These are phyloP conservation scores for Micractinium conductrix DNA, from an alignment of 139 green algal genomes.

Conservation along the genomic window DNA sequence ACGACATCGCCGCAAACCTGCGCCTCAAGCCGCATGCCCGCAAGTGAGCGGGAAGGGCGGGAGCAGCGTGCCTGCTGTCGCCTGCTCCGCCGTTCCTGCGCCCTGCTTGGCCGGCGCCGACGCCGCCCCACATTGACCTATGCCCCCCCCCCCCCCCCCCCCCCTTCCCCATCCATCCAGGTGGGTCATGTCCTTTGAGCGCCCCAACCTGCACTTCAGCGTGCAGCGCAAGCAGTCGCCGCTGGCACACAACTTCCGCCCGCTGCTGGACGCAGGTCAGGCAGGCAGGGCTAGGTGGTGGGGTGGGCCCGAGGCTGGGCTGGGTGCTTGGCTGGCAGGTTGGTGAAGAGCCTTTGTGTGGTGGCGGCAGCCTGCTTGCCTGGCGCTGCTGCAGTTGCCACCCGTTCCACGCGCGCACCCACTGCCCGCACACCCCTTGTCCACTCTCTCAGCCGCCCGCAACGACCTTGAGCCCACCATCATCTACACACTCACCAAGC, in stretches of 20 bases:
- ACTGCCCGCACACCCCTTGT: not conserved
- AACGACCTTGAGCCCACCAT: constrained; percentile 51
- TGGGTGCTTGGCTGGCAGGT: not conserved
- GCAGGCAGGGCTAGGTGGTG: too few species aligned
- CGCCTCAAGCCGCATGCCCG: constrained; percentile 21
- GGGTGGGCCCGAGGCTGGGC: not conserved
- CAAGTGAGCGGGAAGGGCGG: constrained; percentile 1
- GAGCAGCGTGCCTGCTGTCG: not conserved
- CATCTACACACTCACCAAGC: constrained; percentile 60
- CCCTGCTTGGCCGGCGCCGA: too few species aligned
- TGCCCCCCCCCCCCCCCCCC: not conserved
- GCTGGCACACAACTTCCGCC: not conserved
- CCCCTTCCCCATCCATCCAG: not conserved
- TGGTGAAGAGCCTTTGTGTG: not conserved
- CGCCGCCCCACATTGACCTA: too few species aligned
- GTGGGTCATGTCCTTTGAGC: constrained; percentile 64
- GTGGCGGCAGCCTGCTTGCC: not conserved
- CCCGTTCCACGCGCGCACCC: too few species aligned
- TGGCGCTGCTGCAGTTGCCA: not conserved
- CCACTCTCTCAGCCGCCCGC: not conserved
- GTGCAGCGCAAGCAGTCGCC: constrained; percentile 41
- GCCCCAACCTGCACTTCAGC: constrained; percentile 63
- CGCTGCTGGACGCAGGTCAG: constrained; percentile 40
- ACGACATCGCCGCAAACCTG: constrained; percentile 49
- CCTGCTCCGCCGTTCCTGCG: too few species aligned